Base-by-base conservation (phyloP, 2,329 filamentous ascomycete genomes). In the Teratosphaeriaceae sp. region DNA sequence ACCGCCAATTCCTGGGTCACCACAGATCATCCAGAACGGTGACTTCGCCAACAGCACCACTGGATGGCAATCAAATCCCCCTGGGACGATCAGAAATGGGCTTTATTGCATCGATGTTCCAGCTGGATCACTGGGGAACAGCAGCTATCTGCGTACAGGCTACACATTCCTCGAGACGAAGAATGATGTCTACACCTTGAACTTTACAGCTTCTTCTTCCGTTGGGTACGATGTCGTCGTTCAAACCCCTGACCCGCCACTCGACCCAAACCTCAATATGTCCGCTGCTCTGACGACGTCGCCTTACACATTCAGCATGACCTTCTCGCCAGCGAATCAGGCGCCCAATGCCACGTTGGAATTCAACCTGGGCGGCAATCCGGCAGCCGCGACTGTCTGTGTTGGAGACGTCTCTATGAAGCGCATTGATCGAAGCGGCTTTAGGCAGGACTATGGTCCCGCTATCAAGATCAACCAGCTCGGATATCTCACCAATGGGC, bases 261-360 rank as follows among this genome's bases (percentile, higher is more conserved):
- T 44, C n/a, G 42, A 44, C 18, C 42, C 42, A 8, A 44, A 44
- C 30, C 42, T 44, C 36, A 40, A 44, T 21, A 44, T 44, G 42
- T 35, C 27, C 7, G 42, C 42, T 7, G 42, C 42, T 7, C 18
- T 44, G 27, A 44, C 42, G 11, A 44, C 42, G 7, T 34, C 36
- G 20, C 31, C 42, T 5, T 44, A 44, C 35, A 36, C 42, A 3
- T 44, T 44, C 37, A 34, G 26, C 30, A 40, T 44, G 42, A 44
- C 37, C 6, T 44, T 44, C 36, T 44, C 42, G 3, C 42, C 42
- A 3, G 42, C 42, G 7, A 44, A 44, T 27, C 42, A 44, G 18
- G 42, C 42, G 9, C 42, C 42, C 5, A 44, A 44, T 36, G 37
- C 42, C 6, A 40, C 31, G 12, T 20, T 44, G 18, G 42, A 44